Evolutionary conservation across 805 yeast species (phyloP), one percentile per base, ranked within the genome.

Genomic region (Starmerella sp.): DNA sequence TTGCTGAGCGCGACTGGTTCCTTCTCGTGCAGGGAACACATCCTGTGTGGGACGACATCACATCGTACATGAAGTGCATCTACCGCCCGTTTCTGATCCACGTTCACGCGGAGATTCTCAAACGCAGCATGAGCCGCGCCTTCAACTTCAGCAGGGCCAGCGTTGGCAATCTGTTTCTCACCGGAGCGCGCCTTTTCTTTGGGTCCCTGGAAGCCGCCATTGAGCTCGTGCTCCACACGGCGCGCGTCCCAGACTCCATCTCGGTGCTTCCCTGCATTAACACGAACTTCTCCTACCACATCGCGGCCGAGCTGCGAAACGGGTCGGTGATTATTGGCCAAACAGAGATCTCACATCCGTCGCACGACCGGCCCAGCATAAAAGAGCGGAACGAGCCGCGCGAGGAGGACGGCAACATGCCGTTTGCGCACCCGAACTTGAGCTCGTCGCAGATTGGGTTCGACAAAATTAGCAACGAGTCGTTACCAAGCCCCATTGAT

Each of bases 331-430:
- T 90, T 37, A 84, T 90, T 0, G 97, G 97, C 11, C 97, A 90
- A 67, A 83, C 91, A 3, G 95, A 89, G 65, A 90, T 90, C 10
- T 87, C 96, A 1, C 97, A 90, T 69, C 97, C 97, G 0, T 28
- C 53, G 29, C 35, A 32, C 35, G 35, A 32, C 35, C 7, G 14
- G 10, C 10, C 9, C 22, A n/a, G 17, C 14, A 42, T 31, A 15
- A 8, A 13, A 2, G 14, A 29, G 13, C 13, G 7, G 13, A 28
- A 30, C 9, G 38, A n/a, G 38, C 15, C 41, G 42, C 42, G 15
- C 15, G 50, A 75, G 52, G 80, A 80, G 56, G 88, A 83, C 44
- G 83, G 82, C 35, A 79, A 79, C 11, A 79, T 83, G 5, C 82
- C 80, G 54, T 86, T 84, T 64, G 83, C 81, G 11, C 90, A 86